phyloP scores from a whole-genome alignment of 768 basidiomycete genomes.

The Trametes sanguinea region DNA sequence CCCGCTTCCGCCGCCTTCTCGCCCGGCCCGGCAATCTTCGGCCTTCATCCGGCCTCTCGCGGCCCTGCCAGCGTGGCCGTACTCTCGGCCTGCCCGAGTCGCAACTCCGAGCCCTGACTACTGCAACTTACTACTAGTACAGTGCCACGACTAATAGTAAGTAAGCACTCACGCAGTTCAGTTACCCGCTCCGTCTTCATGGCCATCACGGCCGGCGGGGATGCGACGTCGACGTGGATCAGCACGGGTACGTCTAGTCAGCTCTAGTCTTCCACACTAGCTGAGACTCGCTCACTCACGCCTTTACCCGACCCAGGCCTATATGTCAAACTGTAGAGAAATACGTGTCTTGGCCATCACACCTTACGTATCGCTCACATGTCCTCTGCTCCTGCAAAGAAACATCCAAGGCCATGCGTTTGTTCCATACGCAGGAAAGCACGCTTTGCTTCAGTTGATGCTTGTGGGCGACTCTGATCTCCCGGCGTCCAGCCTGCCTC shows the following conservation, averaged over 20 bases:
- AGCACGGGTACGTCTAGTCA: neutral
- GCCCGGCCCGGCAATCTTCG: neutral
- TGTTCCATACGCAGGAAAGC: constrained; percentile 6
- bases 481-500: neutral
- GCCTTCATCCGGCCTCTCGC: neutral
- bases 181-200: too few relatives aligned
- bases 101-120: too few relatives aligned
- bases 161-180: too few relatives aligned
- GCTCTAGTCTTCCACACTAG: neutral
- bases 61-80: neutral
- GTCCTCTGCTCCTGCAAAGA: neutral
- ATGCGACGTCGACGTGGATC: neutral
- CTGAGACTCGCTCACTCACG: too few relatives aligned
- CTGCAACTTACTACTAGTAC: too few relatives aligned
- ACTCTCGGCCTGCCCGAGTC: neutral
- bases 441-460: constrained; percentile 15
- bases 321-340: neutral
- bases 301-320: neutral
- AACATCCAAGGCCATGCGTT: constrained; percentile 5
- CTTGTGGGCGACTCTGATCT: constrained; percentile 13
- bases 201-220: too few relatives aligned
- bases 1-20: neutral
- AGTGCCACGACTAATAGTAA: too few relatives aligned
- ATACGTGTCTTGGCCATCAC: neutral
- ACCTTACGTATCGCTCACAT: neutral